A percentile compares a stretch with the other conserved stretches of the same genome.
phyloP scores from a whole-genome alignment of 768 basidiomycete species.

The Mycena epipterygia region DNA sequence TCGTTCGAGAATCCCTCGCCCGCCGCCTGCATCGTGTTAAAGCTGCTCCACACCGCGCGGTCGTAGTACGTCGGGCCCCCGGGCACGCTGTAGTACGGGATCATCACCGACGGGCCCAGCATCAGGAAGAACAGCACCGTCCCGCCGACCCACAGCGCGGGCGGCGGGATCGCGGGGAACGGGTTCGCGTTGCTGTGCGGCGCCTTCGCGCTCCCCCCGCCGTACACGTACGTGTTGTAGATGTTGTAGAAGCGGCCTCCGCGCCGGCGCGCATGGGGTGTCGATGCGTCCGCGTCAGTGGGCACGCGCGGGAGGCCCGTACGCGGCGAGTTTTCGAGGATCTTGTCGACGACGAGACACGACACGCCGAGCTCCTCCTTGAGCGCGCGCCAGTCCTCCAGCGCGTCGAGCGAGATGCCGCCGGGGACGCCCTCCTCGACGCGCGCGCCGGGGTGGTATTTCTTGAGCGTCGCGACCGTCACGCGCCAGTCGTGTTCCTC shows the following conservation, averaged over 20 bases:
- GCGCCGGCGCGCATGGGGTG: slow-evolving; percentile 41
- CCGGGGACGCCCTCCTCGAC: slow-evolving; percentile 58
- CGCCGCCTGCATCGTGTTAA: slow-evolving; percentile 77
- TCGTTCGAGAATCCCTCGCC: slow-evolving; percentile 80
- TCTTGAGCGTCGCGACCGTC: slow-evolving; percentile 71
- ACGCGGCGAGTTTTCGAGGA: slow-evolving; percentile 61
- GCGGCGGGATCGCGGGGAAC: slow-evolving; percentile 36
- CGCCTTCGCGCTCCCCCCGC: slow-evolving; percentile 44
- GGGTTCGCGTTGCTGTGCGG: slow-evolving; percentile 57
- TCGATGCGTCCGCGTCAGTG: slow-evolving; percentile 39
- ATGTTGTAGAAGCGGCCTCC: slow-evolving; percentile 84
- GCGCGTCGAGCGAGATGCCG: slow-evolving; percentile 75
- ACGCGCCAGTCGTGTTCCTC: slow-evolving; percentile 64
- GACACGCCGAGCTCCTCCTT: slow-evolving; percentile 86
- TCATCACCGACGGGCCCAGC: slow-evolving; percentile 70
- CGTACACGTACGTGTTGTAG: slow-evolving; percentile 81
- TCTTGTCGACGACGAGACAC: slow-evolving; percentile 82
- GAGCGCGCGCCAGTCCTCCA: slow-evolving; percentile 84
- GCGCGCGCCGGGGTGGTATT: slow-evolving; percentile 78
- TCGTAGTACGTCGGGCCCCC: slow-evolving; percentile 84
- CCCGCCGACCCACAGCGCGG: slow-evolving; percentile 71
- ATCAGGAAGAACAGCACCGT: slow-evolving; percentile 73
- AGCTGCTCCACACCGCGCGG: slow-evolving; percentile 83
- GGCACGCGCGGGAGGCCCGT: slow-evolving; percentile 35
- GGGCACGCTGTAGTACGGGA: slow-evolving; percentile 68